phyloP scores from a whole-genome alignment of 805 yeast species.

The Maudiozyma serrabonitensis region DNA sequence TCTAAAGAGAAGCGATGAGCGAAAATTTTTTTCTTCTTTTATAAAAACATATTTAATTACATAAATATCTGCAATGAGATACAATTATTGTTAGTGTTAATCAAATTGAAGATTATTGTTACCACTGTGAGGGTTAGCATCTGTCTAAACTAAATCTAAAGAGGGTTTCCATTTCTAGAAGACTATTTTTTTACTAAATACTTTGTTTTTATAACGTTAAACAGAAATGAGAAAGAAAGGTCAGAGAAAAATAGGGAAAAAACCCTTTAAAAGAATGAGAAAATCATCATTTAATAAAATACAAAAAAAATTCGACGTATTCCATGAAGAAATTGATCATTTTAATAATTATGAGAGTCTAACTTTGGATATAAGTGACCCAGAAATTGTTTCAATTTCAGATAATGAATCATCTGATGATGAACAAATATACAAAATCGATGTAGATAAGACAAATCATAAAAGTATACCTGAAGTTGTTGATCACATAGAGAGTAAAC shows the following conservation, averaged over 20 bases:
- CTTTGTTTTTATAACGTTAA: not conserved
- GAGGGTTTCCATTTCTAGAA: not conserved
- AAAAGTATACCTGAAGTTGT: not conserved
- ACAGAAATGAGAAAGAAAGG: constrained; percentile 1
- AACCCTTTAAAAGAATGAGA: constrained; percentile 16
- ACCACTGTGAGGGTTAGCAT: too few relatives aligned
- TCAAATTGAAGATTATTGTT: too few relatives aligned
- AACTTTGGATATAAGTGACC: constrained; percentile 11
- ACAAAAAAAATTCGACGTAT: constrained; percentile 22
- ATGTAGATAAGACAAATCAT: constrained; percentile 2
- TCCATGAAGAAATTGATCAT: constrained; percentile 17
- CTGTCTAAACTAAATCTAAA: too few relatives aligned
- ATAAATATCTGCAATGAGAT: too few relatives aligned
- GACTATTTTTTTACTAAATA: not conserved
- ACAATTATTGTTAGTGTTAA: too few relatives aligned
- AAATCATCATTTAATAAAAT: constrained; percentile 27
- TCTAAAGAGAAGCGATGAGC: constrained; percentile 6
- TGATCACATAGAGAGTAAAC: not conserved
- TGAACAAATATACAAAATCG: not conserved
- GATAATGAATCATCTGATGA: not conserved
- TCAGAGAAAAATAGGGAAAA: not conserved
- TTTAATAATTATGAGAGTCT: constrained; percentile 24
- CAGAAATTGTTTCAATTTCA: constrained; percentile 3
- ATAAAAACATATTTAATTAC: too few relatives aligned
- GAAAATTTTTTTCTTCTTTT: constrained; percentile 1